Evolutionary conservation across 108 stramenopile species (phyloP), one percentile per base, ranked within the genome.

Genomic region (Cyclotella baltica): DNA sequence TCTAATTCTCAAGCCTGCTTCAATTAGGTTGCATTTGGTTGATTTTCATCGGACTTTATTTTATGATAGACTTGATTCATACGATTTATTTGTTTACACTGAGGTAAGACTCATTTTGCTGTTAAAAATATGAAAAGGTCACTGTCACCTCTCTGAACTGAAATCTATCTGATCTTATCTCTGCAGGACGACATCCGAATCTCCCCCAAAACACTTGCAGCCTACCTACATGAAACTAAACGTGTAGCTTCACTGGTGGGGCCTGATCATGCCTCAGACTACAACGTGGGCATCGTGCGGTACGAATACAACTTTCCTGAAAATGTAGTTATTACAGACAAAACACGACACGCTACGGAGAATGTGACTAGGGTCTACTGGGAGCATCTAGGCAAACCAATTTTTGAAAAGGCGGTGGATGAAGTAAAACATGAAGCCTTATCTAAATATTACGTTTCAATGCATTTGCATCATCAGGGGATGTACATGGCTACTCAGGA

Each of bases 281-380:
- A 85, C 70, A 95, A 95, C 79, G 90, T 95, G 37, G 94, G 94
- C 3, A 90, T 95, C 62, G 92, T 92, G 8, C 85, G 94, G 52
- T 95, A 95, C 77, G 94, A 95, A 78, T 95, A 95, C 83, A 85
- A 95, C 62, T 95, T 86, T 80, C 94, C 94, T 0, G 76, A 83
- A 62, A 88, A 95, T 78, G 85, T 90, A 2, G 80, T 93, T 0
- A 93, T 95, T 59, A 91, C 91, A 48, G 94, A 95, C 72, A 93
- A 92, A 52, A 95, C 94, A 19, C 80, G 94, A 19, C 91, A 92
- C 78, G 94, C 92, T 16, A 91, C 88, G 9, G 87, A 88, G 62
- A 90, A 92, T 77, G 91, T 92, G 10, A 93, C 94, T 1, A 68
- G 94, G 25, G 92, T 93, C 2, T 95, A 95, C 70, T 95, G 94